A percentile compares a stretch with the other conserved stretches of the same genome.
These are phyloP conservation scores for Coemansia sp. DNA, from an alignment of 371 early-diverging fungal genomes.

Conservation along the genomic window DNA sequence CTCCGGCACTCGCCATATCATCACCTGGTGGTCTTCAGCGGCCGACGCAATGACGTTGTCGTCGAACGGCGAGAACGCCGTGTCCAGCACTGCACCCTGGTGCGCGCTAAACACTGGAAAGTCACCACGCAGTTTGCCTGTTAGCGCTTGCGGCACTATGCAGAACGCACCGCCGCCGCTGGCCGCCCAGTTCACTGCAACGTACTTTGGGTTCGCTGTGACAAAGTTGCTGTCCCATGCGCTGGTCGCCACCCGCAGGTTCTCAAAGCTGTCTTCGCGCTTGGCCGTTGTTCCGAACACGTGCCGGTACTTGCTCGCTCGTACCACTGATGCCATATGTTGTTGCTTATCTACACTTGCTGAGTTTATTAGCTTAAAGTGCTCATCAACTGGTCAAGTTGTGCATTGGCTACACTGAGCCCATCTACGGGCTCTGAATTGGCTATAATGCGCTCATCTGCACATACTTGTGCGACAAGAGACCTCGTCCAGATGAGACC, in stretches of 20 bases:
- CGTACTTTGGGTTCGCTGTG: constrained; percentile 88
- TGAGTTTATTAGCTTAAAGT: too few species aligned
- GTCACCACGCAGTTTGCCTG: constrained; percentile 85
- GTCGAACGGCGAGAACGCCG: constrained; percentile 97
- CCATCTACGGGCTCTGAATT: too few species aligned
- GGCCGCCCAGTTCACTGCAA: constrained; percentile 94
- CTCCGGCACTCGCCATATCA: constrained; percentile 94
- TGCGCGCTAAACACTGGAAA: constrained; percentile 91
- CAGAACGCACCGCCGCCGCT: constrained; percentile 97
- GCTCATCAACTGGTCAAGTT: too few species aligned
- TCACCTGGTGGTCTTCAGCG: constrained; percentile 92
- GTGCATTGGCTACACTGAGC: too few species aligned
- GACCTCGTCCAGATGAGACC: constrained; percentile 2
- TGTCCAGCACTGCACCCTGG: constrained; percentile 92
- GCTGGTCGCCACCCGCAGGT: constrained; percentile 82
- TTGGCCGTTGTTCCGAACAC: constrained; percentile 90
- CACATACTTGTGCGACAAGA: background rate
- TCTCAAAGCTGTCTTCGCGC: constrained; percentile 92
- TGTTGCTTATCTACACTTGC: background rate
- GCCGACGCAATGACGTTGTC: constrained; percentile 88
- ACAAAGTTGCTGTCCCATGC: constrained; percentile 98
- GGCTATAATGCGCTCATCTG: too few species aligned
- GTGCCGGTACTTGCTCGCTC: constrained; percentile 67
- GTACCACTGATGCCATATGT: constrained; percentile 49
- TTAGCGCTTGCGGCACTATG: constrained; percentile 78